A percentile compares a stretch with the other conserved stretches of the same genome.
Evolutionary conservation across 345 rosid genomes (phyloP).

Genomic region (Carallia brachiata): DNA sequence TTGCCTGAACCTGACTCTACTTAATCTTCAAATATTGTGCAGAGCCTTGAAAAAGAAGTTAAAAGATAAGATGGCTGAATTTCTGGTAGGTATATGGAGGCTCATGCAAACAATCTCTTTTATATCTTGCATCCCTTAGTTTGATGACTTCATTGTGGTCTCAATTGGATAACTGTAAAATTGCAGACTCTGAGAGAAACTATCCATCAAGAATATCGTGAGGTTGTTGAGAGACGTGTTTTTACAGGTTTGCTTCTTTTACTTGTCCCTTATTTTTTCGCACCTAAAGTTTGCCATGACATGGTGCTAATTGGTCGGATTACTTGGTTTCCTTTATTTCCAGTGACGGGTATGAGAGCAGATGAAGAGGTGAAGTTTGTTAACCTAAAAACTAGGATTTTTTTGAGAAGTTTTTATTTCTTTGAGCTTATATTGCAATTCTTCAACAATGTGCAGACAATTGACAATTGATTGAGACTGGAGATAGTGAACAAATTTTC

Average conservation of each 20-base stretch:
- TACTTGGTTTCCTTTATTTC: slow-evolving; percentile 24
- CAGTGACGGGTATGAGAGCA: slow-evolving; percentile 81
- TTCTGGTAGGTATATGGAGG: slow-evolving; percentile 50
- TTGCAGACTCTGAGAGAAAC: slow-evolving; percentile 72
- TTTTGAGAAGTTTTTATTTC: not conserved
- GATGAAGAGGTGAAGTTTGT: slow-evolving; percentile 76
- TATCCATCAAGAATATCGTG: slow-evolving; percentile 94
- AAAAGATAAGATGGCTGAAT: slow-evolving; percentile 87
- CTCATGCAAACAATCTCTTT: not conserved
- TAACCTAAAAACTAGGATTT: not conserved
- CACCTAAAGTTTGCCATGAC: slow-evolving; percentile 15
- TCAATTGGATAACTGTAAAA: slow-evolving; percentile 3
- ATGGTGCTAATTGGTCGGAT: slow-evolving; percentile 19
- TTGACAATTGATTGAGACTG: slow-evolving; percentile 86
- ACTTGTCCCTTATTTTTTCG: no score
- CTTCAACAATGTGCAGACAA: slow-evolving; percentile 48
- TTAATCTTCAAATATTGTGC: slow-evolving; percentile 21
- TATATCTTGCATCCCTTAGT: not conserved
- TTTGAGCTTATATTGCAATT: slow-evolving; percentile 8
- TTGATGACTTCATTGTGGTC: not conserved
- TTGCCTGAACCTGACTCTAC: slow-evolving; percentile 1
- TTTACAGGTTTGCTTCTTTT: slow-evolving; percentile 67
- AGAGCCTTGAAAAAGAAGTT: slow-evolving; percentile 91
- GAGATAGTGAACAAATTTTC: slow-evolving; percentile 91
- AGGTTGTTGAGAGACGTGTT: slow-evolving; percentile 93